These are phyloP conservation scores for Ophiostoma perfectum DNA, from an alignment of 2,329 filamentous ascomycete species.

Conservation along the genomic window DNA sequence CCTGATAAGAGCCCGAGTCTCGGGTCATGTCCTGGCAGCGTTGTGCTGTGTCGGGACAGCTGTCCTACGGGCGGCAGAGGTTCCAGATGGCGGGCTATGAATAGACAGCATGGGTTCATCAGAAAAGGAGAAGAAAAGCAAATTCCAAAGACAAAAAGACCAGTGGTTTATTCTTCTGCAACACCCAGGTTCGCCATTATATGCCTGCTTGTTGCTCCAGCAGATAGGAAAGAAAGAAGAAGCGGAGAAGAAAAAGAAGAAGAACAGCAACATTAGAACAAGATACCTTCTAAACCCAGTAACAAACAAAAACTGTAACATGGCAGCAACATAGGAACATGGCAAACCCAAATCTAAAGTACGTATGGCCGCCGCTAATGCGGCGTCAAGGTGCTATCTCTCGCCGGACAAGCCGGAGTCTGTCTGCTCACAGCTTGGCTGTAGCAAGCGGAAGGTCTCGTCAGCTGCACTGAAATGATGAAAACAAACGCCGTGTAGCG, in stretches of 20 bases:
- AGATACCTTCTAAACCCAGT: background rate
- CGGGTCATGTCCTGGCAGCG: too few relatives aligned
- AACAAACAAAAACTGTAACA: background rate
- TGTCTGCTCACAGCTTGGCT: background rate
- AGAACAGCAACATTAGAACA: background rate
- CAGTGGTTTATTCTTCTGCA: background rate
- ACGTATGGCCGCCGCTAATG: background rate
- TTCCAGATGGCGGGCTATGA: background rate
- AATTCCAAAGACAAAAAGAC: background rate
- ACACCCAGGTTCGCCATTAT: background rate
- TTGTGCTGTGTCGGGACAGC: background rate
- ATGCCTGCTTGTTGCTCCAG: background rate
- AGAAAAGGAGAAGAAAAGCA: background rate
- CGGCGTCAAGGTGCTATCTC: background rate
- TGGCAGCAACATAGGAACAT: background rate
- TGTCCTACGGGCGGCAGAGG: background rate
- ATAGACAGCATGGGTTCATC: too few relatives aligned
- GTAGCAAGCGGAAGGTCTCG: background rate
- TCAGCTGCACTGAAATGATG: conserved; percentile 3
- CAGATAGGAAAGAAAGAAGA: background rate
- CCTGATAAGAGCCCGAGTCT: too few relatives aligned
- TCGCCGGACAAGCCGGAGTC: background rate
- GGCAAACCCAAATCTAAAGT: background rate
- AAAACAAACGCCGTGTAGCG: background rate
- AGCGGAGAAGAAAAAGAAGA: background rate